phyloP scores from a whole-genome alignment of 83 land plant genomes.

The Diphasiastrum complanatum region DNA sequence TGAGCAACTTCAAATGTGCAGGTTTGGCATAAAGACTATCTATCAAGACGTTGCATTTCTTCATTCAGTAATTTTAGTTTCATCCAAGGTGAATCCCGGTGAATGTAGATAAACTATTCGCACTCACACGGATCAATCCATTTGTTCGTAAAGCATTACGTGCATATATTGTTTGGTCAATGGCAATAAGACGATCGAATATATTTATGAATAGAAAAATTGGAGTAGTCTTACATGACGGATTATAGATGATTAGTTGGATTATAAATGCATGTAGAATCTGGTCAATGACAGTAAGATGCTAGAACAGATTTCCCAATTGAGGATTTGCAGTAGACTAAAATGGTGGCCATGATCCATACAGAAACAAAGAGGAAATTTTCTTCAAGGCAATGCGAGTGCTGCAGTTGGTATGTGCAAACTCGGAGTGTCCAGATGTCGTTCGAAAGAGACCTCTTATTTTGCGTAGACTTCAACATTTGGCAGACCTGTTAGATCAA shows the following conservation, averaged over 20 bases:
- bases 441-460: constrained; percentile 28
- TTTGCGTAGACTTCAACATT: constrained; percentile 43
- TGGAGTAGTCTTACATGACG: too few relatives aligned
- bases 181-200: too few relatives aligned
- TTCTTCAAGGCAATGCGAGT: constrained; percentile 52
- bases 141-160: too few relatives aligned
- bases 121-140: too few relatives aligned
- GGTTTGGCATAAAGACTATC: constrained; percentile 30
- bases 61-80: background rate
- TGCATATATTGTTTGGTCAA: too few relatives aligned
- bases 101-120: background rate
- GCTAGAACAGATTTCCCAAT: background rate
- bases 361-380: constrained; percentile 77
- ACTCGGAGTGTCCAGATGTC: constrained; percentile 37
- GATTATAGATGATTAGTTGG: too few relatives aligned
- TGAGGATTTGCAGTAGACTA: background rate
- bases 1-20: constrained; percentile 40
- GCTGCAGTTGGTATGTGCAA: constrained; percentile 48
- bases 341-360: background rate
- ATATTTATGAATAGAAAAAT: too few relatives aligned
- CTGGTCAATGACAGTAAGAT: background rate
- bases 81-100: background rate
- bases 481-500: constrained; percentile 50
- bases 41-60: background rate
- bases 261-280: too few relatives aligned